These are phyloP conservation scores for Chlamydomonas reinhardtii DNA, from an alignment of 163 green algal species.

Conservation along the genomic window DNA sequence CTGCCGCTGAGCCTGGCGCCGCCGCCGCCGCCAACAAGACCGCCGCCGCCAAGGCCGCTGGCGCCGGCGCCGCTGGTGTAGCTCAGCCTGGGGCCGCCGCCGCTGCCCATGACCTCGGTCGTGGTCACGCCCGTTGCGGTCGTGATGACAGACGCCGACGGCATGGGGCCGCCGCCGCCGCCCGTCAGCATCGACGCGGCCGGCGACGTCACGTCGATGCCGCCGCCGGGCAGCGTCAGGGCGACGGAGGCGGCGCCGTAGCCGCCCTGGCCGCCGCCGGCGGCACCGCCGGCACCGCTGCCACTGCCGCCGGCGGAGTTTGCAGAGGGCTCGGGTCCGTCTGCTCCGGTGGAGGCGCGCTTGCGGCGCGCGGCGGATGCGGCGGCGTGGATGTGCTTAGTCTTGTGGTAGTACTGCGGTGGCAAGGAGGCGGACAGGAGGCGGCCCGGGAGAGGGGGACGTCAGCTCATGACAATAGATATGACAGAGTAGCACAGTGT, in stretches of 20 bases:
- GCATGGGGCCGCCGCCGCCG: not conserved
- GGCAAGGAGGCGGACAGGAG: not conserved
- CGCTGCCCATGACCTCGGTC: not conserved
- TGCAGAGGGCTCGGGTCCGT: not conserved
- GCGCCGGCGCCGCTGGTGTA: no score
- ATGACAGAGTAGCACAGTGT: no score
- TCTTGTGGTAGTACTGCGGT: slow-evolving; percentile 54
- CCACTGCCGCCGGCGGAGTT: no score
- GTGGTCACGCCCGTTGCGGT: not conserved
- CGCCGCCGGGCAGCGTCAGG: not conserved
- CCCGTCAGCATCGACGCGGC: not conserved
- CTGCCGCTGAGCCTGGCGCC: no score
- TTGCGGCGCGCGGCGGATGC: slow-evolving; percentile 3
- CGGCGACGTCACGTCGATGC: not conserved
- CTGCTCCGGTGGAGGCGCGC: not conserved
- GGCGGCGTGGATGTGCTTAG: slow-evolving; percentile 43
- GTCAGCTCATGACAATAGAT: no score
- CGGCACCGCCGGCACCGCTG: not conserved
- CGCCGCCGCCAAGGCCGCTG: no score
- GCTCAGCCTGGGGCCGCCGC: no score
- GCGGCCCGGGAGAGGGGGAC: no score
- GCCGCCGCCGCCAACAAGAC: no score
- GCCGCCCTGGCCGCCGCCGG: not conserved
- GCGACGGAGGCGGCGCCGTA: not conserved
- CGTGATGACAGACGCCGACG: not conserved